Evolutionary conservation across 768 basidiomycete genomes (phyloP), one percentile per base, ranked within the genome.

Genomic region (Amanita exitialis): DNA sequence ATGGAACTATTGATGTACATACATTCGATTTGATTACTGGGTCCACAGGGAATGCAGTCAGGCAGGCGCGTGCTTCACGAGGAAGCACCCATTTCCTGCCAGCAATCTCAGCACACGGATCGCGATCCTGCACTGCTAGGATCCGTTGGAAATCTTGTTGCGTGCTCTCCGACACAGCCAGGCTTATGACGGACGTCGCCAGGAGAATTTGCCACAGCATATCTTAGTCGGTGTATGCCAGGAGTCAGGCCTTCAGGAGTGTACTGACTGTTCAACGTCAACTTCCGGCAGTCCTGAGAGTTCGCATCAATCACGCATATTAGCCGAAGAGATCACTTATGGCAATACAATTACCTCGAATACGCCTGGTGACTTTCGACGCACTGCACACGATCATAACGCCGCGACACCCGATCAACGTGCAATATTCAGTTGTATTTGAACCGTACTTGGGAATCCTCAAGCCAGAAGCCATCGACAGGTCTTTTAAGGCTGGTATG

Each of bases 341-440:
- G 53, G 37, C 48, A 3, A 30, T 13, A 23, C 55, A 35, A 38
- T 27, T 51, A 32, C 43, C 50, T 18, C 32, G 48, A 42, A 77
- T 86, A 62, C 77, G 74, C 7, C 67, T 88, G 6, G 82, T 89
- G 42, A 80, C 83, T n/a, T 90, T 91, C 57, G 89, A 91, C 58
- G 80, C 79, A 1, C 67, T 90, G 21, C 79, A 83, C 58, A 91
- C 89, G n/a, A 69, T 89, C 4, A 69, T 91, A 13, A 73, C 74
- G 2, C 87, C 86, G 16, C 78, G 85, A 5, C 65, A 65, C 30
- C 85, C 89, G 3, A 74, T 91, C 42, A 72, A 84, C 53, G 70
- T 77, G 25, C 86, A 76, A 56, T 81, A 86, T 60, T 73, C 82
- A 0, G 74, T 79, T 54, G 74, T 73, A 2, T 87, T 91, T 51